Evolutionary conservation across 1,139 yeast genomes (phyloP), one percentile per base, ranked within the genome.

Genomic region (Geotrichum fermentans): DNA sequence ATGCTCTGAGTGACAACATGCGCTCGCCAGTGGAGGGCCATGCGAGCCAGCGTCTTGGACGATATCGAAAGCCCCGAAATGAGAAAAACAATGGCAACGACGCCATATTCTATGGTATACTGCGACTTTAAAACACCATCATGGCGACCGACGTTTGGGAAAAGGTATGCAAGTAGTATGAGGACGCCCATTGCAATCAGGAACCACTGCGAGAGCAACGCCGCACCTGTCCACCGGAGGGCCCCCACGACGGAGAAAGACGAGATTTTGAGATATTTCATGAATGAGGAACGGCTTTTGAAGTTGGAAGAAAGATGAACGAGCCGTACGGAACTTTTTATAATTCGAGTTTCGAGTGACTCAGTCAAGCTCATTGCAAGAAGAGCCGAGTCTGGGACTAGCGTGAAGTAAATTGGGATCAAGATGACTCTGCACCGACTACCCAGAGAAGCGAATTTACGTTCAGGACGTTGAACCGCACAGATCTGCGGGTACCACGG

Each of bases 81-180:
- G 40, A 89, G 71, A 67, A 89, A 88, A 53, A 88, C 87, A 41
- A 86, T 69, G 0, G 95, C 95, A 14, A 88, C 95, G 0, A 95
- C 95, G 35, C 90, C 89, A 62, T 88, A 89, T 17, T 83, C 83
- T 41, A 89, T 84, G 39, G 86, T 70, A 61, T 85, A 87, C 62
- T 88, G 79, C 2, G 82, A 89, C 54, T 73, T 70, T 20, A 88
- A 76, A n/a, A 79, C 71, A 1, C 96, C 96, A 5, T 87, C 92
- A 58, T 80, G 83, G 53, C 87, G 76, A 3, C 95, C 96, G 65
- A 87, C 87, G 53, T 80, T 73, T 0, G 96, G 96, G 56, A 79
- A 87, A 57, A 80, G 78, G 58, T 83, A 77, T 0, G 96, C 94
- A 35, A 88, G 71, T 17, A 85, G 82, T 32, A 88, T 75, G 52